Conservation (phyloP, 768 basidiomycete species). For the Pleurotus cornucopiae region DNA sequence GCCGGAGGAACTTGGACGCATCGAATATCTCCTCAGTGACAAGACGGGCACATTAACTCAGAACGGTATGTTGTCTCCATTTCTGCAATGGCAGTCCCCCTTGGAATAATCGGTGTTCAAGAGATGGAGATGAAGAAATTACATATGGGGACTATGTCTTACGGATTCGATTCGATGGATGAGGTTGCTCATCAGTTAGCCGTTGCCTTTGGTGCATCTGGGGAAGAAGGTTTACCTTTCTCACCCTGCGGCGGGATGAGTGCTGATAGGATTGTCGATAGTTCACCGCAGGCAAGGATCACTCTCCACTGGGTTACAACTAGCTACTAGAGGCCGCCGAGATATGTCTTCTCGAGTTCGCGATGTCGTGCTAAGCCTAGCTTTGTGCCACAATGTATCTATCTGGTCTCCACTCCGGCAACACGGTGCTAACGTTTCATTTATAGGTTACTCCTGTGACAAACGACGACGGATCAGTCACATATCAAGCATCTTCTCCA, state of each 20-base stretch:
- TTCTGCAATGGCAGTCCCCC: background rate
- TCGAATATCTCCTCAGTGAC: slow-evolving; percentile 94
- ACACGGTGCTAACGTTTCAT: background rate
- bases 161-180: slow-evolving; percentile 97
- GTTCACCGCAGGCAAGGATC: slow-evolving; percentile 50
- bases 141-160: slow-evolving; percentile 98
- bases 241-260: background rate
- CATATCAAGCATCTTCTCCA: slow-evolving; percentile 97
- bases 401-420: background rate
- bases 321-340: slow-evolving; percentile 82
- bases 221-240: slow-evolving; percentile 44
- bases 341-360: slow-evolving; percentile 94
- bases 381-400: slow-evolving; percentile 89
- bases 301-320: slow-evolving; percentile 68
- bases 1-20: slow-evolving; percentile 92
- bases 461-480: slow-evolving; percentile 92
- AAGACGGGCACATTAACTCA: slow-evolving; percentile 98
- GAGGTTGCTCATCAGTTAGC: slow-evolving; percentile 93
- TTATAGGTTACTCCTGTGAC: slow-evolving; percentile 88
- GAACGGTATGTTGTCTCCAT: slow-evolving; percentile 62
- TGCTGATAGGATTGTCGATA: slow-evolving; percentile 10
- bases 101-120: slow-evolving; percentile 23
- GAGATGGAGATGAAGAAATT: slow-evolving; percentile 99
- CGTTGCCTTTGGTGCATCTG: slow-evolving; percentile 69
- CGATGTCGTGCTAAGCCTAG: slow-evolving; percentile 90